These are phyloP conservation scores for Globisporangium paddicum DNA, from an alignment of 352 stramenopile genomes.

Conservation along the genomic window DNA sequence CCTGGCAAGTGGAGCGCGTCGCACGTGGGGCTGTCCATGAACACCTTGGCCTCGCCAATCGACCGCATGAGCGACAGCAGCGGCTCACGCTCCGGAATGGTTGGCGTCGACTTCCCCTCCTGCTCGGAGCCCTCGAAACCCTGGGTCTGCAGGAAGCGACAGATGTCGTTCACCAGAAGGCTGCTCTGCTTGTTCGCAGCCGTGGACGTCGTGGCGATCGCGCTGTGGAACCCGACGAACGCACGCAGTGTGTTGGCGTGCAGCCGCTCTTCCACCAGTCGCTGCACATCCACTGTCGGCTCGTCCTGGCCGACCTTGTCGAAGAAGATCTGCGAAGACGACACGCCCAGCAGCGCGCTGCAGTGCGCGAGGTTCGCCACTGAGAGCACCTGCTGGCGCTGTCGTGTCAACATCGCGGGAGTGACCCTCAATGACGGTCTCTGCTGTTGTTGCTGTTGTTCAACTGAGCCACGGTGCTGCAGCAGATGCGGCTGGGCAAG, in stretches of 20 bases:
- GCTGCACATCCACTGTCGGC: slow-evolving; percentile 10
- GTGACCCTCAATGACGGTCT: slow-evolving; percentile 12
- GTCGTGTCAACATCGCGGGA: slow-evolving; percentile 42
- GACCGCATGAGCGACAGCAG: slow-evolving; percentile 35
- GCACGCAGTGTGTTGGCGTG: slow-evolving; percentile 59
- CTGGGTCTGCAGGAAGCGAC: slow-evolving; percentile 20
- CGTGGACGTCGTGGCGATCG: slow-evolving; percentile 32
- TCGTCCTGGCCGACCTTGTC: slow-evolving; percentile 8
- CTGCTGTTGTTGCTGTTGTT: slow-evolving; percentile 12
- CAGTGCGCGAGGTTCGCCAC: slow-evolving; percentile 53
- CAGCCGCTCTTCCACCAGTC: slow-evolving; percentile 32
- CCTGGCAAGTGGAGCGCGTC: slow-evolving; percentile 41
- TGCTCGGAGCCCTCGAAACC: neutral
- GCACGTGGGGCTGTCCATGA: slow-evolving; percentile 67
- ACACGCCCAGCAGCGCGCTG: slow-evolving; percentile 34
- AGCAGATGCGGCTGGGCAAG: slow-evolving; percentile 31
- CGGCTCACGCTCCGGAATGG: slow-evolving; percentile 42
- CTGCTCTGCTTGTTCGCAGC: slow-evolving; percentile 20
- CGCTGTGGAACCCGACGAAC: slow-evolving; percentile 68
- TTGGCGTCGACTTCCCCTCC: neutral
- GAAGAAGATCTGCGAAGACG: slow-evolving; percentile 1
- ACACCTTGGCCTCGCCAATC: slow-evolving; percentile 36
- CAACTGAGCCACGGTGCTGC: neutral
- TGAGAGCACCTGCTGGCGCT: slow-evolving; percentile 53
- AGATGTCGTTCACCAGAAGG: slow-evolving; percentile 31